Evolutionary conservation across 352 stramenopile genomes (phyloP).

Genomic region (Thalassiosira exigua): DNA sequence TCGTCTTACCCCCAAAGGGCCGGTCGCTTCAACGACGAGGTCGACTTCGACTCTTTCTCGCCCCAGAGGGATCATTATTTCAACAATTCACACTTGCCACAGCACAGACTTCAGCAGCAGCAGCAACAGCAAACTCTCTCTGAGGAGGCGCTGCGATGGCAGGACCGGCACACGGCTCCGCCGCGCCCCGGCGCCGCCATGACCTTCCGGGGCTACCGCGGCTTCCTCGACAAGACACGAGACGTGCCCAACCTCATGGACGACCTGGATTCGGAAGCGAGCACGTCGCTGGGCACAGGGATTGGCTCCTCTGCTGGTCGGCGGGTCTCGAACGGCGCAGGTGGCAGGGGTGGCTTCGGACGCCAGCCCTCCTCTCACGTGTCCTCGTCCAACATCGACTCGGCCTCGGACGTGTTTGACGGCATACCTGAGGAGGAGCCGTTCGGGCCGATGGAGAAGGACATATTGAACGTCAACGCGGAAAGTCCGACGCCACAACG

Average conservation of each 20-base stretch:
- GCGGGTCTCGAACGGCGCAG: not conserved
- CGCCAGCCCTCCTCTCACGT: constrained; percentile 26
- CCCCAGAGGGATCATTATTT: not conserved
- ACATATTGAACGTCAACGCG: constrained; percentile 42
- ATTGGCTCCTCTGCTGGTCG: constrained; percentile 17
- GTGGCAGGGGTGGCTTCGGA: not conserved
- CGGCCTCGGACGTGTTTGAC: constrained; percentile 69
- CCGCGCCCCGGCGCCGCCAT: constrained; percentile 35
- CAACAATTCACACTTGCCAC: constrained; percentile 29
- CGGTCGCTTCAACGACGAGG: too few relatives aligned
- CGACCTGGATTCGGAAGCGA: constrained; percentile 65
- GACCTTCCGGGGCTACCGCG: constrained; percentile 59
- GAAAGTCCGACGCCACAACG: constrained; percentile 2
- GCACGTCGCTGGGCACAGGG: constrained; percentile 43
- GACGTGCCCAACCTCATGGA: constrained; percentile 85
- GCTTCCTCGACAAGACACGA: constrained; percentile 79
- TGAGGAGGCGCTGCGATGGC: constrained; percentile 53
- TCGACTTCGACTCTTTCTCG: constrained; percentile 20
- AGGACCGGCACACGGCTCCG: constrained; percentile 45
- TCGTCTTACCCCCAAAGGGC: too few relatives aligned
- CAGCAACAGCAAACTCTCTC: constrained; percentile 28
- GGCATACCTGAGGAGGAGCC: constrained; percentile 36
- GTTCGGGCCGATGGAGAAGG: constrained; percentile 31
- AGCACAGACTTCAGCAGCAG: constrained; percentile 26
- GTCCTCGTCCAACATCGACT: constrained; percentile 47